phyloP scores from a whole-genome alignment of 768 basidiomycete species.

The Russula sp. region DNA sequence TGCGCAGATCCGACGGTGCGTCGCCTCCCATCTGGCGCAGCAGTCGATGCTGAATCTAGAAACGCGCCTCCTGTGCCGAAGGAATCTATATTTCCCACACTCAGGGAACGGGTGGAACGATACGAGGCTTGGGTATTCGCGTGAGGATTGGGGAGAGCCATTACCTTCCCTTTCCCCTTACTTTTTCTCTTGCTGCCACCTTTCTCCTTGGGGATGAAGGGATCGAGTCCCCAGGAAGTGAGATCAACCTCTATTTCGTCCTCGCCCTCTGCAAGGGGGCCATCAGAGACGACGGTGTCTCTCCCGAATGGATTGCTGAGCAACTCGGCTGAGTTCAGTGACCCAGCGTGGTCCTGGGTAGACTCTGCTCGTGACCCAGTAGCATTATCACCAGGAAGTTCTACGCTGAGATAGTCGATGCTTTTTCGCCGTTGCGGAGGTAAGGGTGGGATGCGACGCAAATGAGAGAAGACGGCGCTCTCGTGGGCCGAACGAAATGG shows the following conservation, averaged over 20 bases:
- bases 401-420: constrained; percentile 58
- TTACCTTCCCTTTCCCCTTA: constrained; percentile 33
- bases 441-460: constrained; percentile 49
- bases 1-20: constrained; percentile 53
- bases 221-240: constrained; percentile 77
- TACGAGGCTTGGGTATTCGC: constrained; percentile 24
- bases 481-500: constrained; percentile 65
- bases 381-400: constrained; percentile 54
- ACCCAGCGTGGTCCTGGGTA: constrained; percentile 40
- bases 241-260: constrained; percentile 69
- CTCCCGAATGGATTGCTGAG: constrained; percentile 68
- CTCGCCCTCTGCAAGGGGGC: constrained; percentile 41
- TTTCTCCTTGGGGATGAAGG: constrained; percentile 67
- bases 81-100: constrained; percentile 54
- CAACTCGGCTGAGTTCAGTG: constrained; percentile 51
- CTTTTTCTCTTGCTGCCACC: constrained; percentile 30
- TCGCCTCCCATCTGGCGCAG: constrained; percentile 36
- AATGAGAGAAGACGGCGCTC: constrained; percentile 79
- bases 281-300: constrained; percentile 52
- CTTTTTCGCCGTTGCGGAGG: constrained; percentile 44
- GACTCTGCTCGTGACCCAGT: constrained; percentile 32
- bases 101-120: constrained; percentile 46
- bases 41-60: constrained; percentile 32
- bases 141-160: constrained; percentile 40
- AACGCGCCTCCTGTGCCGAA: constrained; percentile 43